Conservation (phyloP, 306 rosid species). For the Phaseolus lunatus region DNA sequence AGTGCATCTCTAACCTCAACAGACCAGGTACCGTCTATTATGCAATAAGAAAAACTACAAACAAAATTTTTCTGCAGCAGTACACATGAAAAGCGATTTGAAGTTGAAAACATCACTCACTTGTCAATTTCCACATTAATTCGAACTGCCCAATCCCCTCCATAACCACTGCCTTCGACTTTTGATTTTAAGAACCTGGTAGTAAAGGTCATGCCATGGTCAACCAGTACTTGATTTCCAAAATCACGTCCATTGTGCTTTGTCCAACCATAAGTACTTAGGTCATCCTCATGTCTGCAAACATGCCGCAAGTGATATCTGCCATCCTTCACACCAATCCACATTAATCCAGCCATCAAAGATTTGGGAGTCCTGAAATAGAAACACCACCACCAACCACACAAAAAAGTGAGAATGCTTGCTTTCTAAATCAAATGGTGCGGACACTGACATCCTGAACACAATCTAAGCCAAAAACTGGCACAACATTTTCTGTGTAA, state of each 20-base stretch:
- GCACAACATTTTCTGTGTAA: background rate
- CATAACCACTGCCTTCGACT: slow-evolving; percentile 82
- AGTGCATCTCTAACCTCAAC: slow-evolving; percentile 26
- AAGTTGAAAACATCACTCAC: slow-evolving; percentile 56
- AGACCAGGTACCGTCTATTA: slow-evolving; percentile 3
- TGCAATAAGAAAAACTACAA: slow-evolving; percentile 26
- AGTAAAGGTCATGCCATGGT: slow-evolving; percentile 72
- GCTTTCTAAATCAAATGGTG: slow-evolving; percentile 15
- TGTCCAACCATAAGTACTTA: slow-evolving; percentile 85
- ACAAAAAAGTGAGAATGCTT: slow-evolving; percentile 17
- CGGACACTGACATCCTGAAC: background rate
- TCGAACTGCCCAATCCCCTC: slow-evolving; percentile 95
- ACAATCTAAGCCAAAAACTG: slow-evolving; percentile 24
- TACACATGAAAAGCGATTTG: background rate
- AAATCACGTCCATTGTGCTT: slow-evolving; percentile 84
- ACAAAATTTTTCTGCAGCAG: slow-evolving; percentile 24
- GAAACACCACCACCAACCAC: slow-evolving; percentile 3
- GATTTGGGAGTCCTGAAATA: slow-evolving; percentile 83
- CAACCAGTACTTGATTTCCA: slow-evolving; percentile 83
- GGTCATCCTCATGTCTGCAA: slow-evolving; percentile 81
- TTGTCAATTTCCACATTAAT: slow-evolving; percentile 60
- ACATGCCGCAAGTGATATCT: slow-evolving; percentile 60
- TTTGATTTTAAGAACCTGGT: slow-evolving; percentile 86
- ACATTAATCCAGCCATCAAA: slow-evolving; percentile 92
- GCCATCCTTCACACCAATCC: slow-evolving; percentile 86